Conservation (phyloP, 768 basidiomycete species). For the Tremella fuciformis region DNA sequence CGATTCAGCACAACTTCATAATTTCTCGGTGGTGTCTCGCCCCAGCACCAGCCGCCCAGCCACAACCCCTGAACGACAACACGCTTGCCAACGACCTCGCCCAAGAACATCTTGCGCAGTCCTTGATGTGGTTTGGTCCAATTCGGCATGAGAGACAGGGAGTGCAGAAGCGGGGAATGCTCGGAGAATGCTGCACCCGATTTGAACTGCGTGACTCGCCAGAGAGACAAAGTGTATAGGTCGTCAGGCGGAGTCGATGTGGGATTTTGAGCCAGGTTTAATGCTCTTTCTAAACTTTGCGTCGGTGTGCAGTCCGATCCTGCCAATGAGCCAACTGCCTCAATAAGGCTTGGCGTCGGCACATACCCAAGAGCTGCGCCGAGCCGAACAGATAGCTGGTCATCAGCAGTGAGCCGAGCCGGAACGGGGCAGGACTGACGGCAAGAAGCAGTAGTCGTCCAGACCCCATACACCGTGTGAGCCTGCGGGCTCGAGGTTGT, state of each 20-base stretch:
- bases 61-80: constrained; percentile 92
- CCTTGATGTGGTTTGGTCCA: constrained; percentile 90
- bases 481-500: constrained; percentile 90
- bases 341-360: constrained; percentile 60
- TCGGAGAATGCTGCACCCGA: constrained; percentile 37
- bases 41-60: constrained; percentile 43
- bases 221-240: constrained; percentile 37
- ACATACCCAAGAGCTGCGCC: constrained; percentile 63
- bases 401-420: not conserved
- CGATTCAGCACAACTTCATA: constrained; percentile 1
- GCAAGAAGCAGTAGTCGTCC: constrained; percentile 84
- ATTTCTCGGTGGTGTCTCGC: constrained; percentile 14
- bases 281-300: constrained; percentile 85
- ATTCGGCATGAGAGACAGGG: constrained; percentile 77
- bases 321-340: constrained; percentile 53
- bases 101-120: constrained; percentile 94
- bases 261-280: constrained; percentile 16
- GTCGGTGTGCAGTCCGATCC: constrained; percentile 67
- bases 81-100: constrained; percentile 85
- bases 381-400: constrained; percentile 76
- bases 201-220: constrained; percentile 34
- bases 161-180: constrained; percentile 68
- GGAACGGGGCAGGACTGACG: constrained; percentile 47
- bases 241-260: constrained; percentile 18
- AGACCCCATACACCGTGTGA: constrained; percentile 98